Evolutionary conservation across 2,329 filamentous ascomycete genomes (phyloP), one percentile per base, ranked within the genome.

Genomic region (Aspergillus ustus): DNA sequence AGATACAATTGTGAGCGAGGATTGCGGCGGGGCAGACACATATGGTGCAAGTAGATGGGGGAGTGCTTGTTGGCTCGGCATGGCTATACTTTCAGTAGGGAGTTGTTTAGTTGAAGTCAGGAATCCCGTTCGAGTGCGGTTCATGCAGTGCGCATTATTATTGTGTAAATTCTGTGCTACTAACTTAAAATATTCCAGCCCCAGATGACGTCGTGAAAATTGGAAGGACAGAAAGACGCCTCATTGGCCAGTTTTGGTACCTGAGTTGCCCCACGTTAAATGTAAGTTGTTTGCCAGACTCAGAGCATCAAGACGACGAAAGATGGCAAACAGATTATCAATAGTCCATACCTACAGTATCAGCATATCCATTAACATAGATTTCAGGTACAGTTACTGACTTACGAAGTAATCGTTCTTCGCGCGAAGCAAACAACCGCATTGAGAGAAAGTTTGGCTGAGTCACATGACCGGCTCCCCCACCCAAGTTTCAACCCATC

Each of bases 1-100:
- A 19, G 79, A 80, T 31, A 82, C 66, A 28, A 82, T 63, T 9
- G 75, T 80, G 52, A 81, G 72, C 7, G 78, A 79, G 25, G 74
- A 72, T 46, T 69, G 63, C 20, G 74, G 71, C 40, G 74, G 70
- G 48, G 71, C 70, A 57, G 72, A 72, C 63, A 78, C 63, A 70
- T 79, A 79, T 46, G 75, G 68, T 34, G 69, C 65, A 62, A 80
- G 72, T 57, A 78, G 72, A 61, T 72, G 76, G 57, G 78, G 78
- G 61, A 80, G 74, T 53, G 75, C 70, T 52, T 73, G 73, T 72
- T 77, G 74, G 58, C 73, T 70, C 22, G 76, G 77, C 78, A 80
- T 79, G 46, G 44, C 67, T 55, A 52, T 50, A 56, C 13, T 8
- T 34, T 37, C 25, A 37, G 51, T 40, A 40, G 13, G 34, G 11